Base-by-base conservation (phyloP, 495 filamentous ascomycete genomes). In the Amphirosellinia nigrospora region DNA sequence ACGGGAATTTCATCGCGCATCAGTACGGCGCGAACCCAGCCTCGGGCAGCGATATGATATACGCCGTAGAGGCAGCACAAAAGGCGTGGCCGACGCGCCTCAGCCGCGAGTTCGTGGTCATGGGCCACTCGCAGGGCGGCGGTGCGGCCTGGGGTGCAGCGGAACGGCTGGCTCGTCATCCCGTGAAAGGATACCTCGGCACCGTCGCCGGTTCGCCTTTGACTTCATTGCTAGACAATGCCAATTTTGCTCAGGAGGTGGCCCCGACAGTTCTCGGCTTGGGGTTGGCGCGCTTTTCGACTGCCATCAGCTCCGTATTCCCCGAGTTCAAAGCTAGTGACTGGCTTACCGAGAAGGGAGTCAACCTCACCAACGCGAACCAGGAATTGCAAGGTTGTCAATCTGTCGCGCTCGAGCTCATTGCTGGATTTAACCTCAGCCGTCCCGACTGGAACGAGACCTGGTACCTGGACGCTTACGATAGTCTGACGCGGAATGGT, bases 71-170 rank as follows among this genome's bases (percentile, higher is more conserved):
- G 59, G 83, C 84, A 15, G 84, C 80, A 19, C 79, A 78, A 34
- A 70, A 71, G 21, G 78, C 77, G 2, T 84, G 83, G 59, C 74
- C 77, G 2, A 50, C 69, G 16, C 50, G 64, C 4, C 70, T 81
- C 1, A 79, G 76, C 13, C 46, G 63, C 19, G 64, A 79, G 9
- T 87, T 84, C 70, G 79, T 82, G 7, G 68, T 76, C 6, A 75
- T 83, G 34, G 85, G 85, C 1, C 84, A 86, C 66, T 84, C 80
- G 13, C 82, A 85, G 68, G 83, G 83, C 9, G 84, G 81, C 23
- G 79, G 79, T 2, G 77, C 78, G 1, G 78, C 53, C 30, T 34
- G 53, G 26, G 26, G 53, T 16, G 26, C 53, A 21, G 53, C 26
- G 32, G 53, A 58, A 28, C 53, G 13, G 26, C 53, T 28, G 19